Percentiles rank a stretch among this genome's conserved stretches.
phyloP scores from a whole-genome alignment of 139 green algal species.

The Mesotaenium endlicherianum region DNA sequence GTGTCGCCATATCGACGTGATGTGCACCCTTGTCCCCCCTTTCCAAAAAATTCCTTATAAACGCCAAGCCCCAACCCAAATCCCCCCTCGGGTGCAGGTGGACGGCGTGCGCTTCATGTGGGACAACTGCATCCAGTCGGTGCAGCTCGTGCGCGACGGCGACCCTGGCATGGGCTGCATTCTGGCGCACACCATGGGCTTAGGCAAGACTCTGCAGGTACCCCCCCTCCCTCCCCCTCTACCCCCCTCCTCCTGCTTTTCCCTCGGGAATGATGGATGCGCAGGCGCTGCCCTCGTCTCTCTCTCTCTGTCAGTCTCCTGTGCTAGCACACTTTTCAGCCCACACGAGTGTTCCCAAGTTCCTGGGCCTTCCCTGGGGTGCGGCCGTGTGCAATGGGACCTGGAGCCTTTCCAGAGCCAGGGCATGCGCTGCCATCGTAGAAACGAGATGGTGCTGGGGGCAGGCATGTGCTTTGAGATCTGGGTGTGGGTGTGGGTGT shows the following conservation, averaged over 20 bases:
- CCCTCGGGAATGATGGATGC: not conserved
- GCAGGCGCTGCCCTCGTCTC: not conserved
- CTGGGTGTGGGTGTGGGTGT: too few species aligned
- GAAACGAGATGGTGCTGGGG: too few species aligned
- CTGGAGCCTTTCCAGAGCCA: too few species aligned
- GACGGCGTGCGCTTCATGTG: conserved; percentile 44
- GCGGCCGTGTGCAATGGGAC: too few species aligned
- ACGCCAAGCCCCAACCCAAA: too few species aligned
- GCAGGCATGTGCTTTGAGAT: too few species aligned
- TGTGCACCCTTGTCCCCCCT: not conserved
- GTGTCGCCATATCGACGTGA: not conserved
- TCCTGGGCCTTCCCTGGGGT: too few species aligned
- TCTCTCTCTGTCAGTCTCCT: not conserved
- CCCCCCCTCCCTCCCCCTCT: not conserved
- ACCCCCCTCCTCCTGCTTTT: not conserved
- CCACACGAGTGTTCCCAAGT: too few species aligned
- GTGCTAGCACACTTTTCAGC: too few species aligned
- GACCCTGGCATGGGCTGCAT: conserved; percentile 39
- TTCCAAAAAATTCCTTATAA: too few species aligned
- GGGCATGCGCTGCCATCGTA: too few species aligned
- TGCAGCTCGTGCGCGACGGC: conserved; percentile 12
- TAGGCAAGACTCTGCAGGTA: conserved; percentile 50
- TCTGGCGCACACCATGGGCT: conserved; percentile 45
- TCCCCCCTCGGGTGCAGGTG: conserved; percentile 2
- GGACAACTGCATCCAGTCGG: conserved; percentile 35